A percentile compares a stretch with the other conserved stretches of the same genome.
Evolutionary conservation across 2,329 filamentous ascomycete genomes (phyloP).

Genomic region (Pseudonectria buxi): DNA sequence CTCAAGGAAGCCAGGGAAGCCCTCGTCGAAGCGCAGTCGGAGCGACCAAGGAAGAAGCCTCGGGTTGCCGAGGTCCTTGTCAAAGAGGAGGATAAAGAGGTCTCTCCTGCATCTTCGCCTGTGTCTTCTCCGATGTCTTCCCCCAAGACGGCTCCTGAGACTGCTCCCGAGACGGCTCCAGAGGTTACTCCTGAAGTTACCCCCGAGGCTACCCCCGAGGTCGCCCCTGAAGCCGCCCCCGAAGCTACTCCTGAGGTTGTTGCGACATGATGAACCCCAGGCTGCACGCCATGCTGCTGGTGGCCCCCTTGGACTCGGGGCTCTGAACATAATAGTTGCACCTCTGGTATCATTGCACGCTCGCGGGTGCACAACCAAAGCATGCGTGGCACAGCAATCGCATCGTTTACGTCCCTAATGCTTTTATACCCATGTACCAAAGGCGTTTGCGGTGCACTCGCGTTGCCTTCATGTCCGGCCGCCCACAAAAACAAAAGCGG

Average conservation of each 20-base stretch:
- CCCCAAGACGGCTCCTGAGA: too few relatives aligned
- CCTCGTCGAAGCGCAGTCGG: slow-evolving; percentile 8
- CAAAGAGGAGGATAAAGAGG: slow-evolving; percentile 5
- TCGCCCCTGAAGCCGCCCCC: slow-evolving; percentile 3
- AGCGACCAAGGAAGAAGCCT: slow-evolving; percentile 23
- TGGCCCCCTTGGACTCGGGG: neutral
- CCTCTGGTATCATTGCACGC: neutral
- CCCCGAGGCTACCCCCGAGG: slow-evolving; percentile 2
- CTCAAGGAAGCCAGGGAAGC: slow-evolving; percentile 8
- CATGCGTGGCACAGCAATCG: slow-evolving; percentile 7
- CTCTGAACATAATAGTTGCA: neutral
- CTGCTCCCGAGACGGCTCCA: slow-evolving; percentile 6
- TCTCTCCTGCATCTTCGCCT: neutral
- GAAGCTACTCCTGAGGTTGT: slow-evolving; percentile 5
- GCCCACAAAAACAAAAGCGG: slow-evolving; percentile 17
- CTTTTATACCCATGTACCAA: slow-evolving; percentile 24
- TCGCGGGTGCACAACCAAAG: slow-evolving; percentile 2
- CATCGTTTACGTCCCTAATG: slow-evolving; percentile 20
- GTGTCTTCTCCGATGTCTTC: too few relatives aligned
- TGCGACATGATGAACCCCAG: slow-evolving; percentile 10
- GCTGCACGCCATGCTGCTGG: slow-evolving; percentile 1
- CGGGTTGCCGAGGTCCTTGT: slow-evolving; percentile 14
- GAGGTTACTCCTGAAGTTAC: slow-evolving; percentile 3
- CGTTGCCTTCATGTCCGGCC: slow-evolving; percentile 17
- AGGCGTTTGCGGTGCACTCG: slow-evolving; percentile 13